These are phyloP conservation scores for Macrophomina phaseolina DNA, from an alignment of 2,329 filamentous ascomycete genomes.

Conservation along the genomic window DNA sequence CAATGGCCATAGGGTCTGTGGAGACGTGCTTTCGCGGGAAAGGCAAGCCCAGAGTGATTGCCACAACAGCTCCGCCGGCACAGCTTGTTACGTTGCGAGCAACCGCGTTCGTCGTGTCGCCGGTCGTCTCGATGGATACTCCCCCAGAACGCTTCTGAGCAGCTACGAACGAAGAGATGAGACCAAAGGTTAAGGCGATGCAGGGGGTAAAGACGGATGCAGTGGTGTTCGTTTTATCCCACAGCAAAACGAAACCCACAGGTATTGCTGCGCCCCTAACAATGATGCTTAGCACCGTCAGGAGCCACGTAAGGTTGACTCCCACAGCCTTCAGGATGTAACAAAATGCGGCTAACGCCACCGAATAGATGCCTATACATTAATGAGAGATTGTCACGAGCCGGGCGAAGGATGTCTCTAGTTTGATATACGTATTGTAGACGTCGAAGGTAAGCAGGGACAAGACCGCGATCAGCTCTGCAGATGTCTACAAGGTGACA, in stretches of 20 bases:
- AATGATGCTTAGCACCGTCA: constrained; percentile 61
- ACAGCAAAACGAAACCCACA: constrained; percentile 60
- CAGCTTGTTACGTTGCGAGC: constrained; percentile 48
- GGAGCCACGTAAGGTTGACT: constrained; percentile 60
- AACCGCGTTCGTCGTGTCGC: constrained; percentile 48
- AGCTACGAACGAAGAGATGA: constrained; percentile 60
- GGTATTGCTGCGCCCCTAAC: constrained; percentile 62
- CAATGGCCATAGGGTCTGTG: constrained; percentile 33
- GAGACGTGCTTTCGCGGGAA: constrained; percentile 41
- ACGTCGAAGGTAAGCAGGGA: constrained; percentile 62
- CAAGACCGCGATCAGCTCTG: constrained; percentile 60
- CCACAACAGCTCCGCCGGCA: constrained; percentile 42
- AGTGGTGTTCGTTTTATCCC: constrained; percentile 55
- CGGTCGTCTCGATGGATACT: constrained; percentile 56
- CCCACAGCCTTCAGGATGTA: constrained; percentile 58
- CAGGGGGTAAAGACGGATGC: constrained; percentile 59
- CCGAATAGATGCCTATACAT: constrained; percentile 59
- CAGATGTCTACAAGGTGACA: constrained; percentile 55
- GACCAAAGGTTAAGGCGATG: constrained; percentile 57
- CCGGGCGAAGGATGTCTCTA: constrained; percentile 52
- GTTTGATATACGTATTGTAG: constrained; percentile 59
- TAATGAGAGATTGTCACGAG: constrained; percentile 60
- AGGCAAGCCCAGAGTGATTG: constrained; percentile 41
- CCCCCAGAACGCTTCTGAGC: constrained; percentile 56
- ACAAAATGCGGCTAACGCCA: constrained; percentile 54